Evolutionary conservation across 2,329 filamentous ascomycete species (phyloP).

Genomic region (Pezicula radicicola): DNA sequence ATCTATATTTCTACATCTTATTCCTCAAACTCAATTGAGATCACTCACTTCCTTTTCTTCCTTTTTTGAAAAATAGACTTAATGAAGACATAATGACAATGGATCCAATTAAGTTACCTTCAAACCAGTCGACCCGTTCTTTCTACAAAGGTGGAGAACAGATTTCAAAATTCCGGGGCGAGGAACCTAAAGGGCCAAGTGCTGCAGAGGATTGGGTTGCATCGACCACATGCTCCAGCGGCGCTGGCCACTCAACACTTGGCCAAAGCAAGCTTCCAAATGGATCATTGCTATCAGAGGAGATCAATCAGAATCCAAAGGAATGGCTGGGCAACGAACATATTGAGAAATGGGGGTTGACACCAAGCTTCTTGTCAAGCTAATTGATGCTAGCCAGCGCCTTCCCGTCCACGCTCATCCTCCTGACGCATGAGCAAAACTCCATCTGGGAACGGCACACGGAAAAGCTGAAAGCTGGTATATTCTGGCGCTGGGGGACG

Average conservation of each 20-base stretch:
- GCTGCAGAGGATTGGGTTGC: background rate
- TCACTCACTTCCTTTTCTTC: too few species aligned
- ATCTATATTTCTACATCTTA: too few species aligned
- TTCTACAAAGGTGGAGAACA: constrained; percentile 1
- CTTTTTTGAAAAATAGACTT: too few species aligned
- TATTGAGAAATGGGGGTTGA: background rate
- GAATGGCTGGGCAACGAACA: constrained; percentile 4
- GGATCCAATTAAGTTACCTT: constrained; percentile 2
- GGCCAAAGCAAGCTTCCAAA: background rate
- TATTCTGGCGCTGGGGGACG: constrained; percentile 3
- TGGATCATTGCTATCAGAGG: constrained; percentile 1
- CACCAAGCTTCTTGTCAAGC: constrained; percentile 5
- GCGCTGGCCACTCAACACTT: background rate
- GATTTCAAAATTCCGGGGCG: constrained; percentile 1
- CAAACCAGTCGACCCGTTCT: background rate
- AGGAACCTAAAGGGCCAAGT: background rate
- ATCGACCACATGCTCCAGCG: background rate
- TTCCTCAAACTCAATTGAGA: too few species aligned
- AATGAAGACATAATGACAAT: background rate
- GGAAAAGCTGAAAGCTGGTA: constrained; percentile 6
- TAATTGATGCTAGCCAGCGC: constrained; percentile 5
- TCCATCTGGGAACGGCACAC: constrained; percentile 1
- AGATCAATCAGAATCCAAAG: background rate
- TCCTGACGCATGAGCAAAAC: background rate
- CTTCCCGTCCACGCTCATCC: constrained; percentile 7